Evolutionary conservation across 306 rosid species (phyloP), one percentile per base, ranked within the genome.

Genomic region (Cyclanthera cordifolia): DNA sequence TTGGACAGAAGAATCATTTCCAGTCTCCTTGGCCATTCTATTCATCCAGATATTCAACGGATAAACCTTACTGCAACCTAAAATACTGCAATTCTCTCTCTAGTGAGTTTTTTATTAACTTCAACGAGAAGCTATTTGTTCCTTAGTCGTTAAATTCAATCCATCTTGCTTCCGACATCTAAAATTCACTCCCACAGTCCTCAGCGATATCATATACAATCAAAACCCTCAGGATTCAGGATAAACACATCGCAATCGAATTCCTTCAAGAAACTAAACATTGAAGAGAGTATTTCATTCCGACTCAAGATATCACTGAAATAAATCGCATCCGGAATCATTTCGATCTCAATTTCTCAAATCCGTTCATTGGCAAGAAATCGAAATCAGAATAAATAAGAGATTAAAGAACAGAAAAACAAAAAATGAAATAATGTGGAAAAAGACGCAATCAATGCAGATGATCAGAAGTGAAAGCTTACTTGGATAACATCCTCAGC

Each of bases 401-500:
- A 46, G 13, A 13, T 57, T 57, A 7, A 6, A 57, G 20, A 57
- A 15, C 37, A 56, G 15, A 50, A 61, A 61, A 61, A 61, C 50
- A 61, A 6, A 10, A 59, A 1, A 59, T 59, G 66, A 58, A 6
- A 58, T 6, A 0, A 30, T 8, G 66, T 30, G 15, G 66, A 32
- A n/a, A 32, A 59, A 1, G 15, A 59, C 0, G 46, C 46, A 34
- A 58, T 19, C 15, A 8, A 59, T 34, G 23, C 2, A 5, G 47
- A 34, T 28, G 17, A 57, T 8, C 6, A 4, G 27, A 61, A 39
- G 11, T 9, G 32, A 20, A 54, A 39, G 28, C 8, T 17, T 78
- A 89, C 96, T 84, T 93, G 98, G 53, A 93, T 78, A 53, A 87
- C 91, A 75, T 93, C 95, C 60, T 93, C 98, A 52, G 84, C 88